phyloP scores from a whole-genome alignment of 2,329 filamentous ascomycete species.

The Botrytis fragariae region DNA sequence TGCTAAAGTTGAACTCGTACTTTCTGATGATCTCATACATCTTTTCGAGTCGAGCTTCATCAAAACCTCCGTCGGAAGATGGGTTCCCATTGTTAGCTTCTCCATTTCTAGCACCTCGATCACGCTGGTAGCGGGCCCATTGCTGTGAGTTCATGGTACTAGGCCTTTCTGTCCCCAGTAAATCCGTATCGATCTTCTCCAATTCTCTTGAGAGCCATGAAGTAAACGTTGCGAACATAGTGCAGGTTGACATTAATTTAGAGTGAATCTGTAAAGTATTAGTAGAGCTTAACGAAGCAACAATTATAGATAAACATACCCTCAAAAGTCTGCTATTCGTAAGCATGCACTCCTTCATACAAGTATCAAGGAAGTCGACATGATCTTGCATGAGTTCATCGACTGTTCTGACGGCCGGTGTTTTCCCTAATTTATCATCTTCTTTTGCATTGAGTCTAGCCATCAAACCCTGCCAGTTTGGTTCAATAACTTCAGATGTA shows the following conservation, averaged over 20 bases:
- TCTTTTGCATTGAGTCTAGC: constrained; percentile 69
- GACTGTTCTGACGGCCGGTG: constrained; percentile 65
- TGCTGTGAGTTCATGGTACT: constrained; percentile 58
- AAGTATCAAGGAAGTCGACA: constrained; percentile 96
- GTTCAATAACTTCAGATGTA: constrained; percentile 94
- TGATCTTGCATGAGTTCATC: constrained; percentile 99
- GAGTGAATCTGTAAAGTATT: constrained; percentile 73
- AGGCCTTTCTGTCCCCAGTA: constrained; percentile 58
- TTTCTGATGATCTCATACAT: constrained; percentile 83
- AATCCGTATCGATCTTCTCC: constrained; percentile 77
- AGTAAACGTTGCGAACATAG: constrained; percentile 88
- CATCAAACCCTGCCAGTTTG: constrained; percentile 95
- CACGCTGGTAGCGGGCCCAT: constrained; percentile 56
- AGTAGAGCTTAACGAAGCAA: neutral
- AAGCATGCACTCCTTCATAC: constrained; percentile 97
- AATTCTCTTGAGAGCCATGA: constrained; percentile 82
- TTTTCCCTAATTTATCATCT: constrained; percentile 41
- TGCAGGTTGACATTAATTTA: constrained; percentile 94
- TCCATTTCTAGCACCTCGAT: constrained; percentile 44
- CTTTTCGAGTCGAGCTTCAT: constrained; percentile 38
- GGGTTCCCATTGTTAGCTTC: constrained; percentile 31
- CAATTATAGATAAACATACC: constrained; percentile 48
- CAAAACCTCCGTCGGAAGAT: constrained; percentile 22
- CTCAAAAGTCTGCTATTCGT: constrained; percentile 93
- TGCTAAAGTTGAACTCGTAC: constrained; percentile 90